Conservation (phyloP, 2,329 filamentous ascomycete species). For the Colletotrichum spinosum region DNA sequence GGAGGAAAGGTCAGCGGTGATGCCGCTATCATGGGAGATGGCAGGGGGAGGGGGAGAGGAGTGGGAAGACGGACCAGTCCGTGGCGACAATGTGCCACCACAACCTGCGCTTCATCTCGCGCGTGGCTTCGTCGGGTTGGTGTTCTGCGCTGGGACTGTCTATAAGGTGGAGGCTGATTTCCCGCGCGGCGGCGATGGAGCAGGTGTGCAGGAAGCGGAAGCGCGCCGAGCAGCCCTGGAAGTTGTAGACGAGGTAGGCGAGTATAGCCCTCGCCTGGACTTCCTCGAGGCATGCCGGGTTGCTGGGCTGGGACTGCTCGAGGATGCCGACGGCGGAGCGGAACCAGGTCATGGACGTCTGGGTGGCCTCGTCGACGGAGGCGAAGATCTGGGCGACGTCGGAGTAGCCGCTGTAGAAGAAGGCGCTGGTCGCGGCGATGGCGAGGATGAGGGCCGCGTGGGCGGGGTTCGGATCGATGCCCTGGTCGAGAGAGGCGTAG, state of each 20-base stretch:
- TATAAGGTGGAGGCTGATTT: constrained; percentile 52
- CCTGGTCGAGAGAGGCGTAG: constrained; percentile 37
- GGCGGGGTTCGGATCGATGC: constrained; percentile 35
- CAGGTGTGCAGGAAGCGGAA: constrained; percentile 46
- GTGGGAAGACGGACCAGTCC: constrained; percentile 50
- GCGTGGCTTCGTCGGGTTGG: constrained; percentile 41
- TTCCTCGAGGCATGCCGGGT: constrained; percentile 47
- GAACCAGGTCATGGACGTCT: constrained; percentile 44
- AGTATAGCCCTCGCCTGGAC: constrained; percentile 53
- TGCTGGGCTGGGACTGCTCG: constrained; percentile 47
- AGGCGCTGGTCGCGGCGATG: constrained; percentile 45
- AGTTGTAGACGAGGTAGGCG: constrained; percentile 51
- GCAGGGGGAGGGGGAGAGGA: neutral
- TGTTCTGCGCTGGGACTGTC: constrained; percentile 47
- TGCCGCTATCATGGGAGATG: no score
- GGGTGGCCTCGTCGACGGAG: constrained; percentile 17
- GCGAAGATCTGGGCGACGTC: neutral
- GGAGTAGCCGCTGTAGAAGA: constrained; percentile 41
- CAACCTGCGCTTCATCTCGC: constrained; percentile 53
- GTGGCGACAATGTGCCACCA: constrained; percentile 58
- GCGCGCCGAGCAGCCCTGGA: constrained; percentile 50
- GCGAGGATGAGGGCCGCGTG: constrained; percentile 43
- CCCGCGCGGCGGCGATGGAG: constrained; percentile 39
- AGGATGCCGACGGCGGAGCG: constrained; percentile 50
- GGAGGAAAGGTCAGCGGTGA: neutral